A percentile compares a stretch with the other conserved stretches of the same genome.
Conservation (phyloP, 257 asterid genomes). For the Solanum medicagineum region DNA sequence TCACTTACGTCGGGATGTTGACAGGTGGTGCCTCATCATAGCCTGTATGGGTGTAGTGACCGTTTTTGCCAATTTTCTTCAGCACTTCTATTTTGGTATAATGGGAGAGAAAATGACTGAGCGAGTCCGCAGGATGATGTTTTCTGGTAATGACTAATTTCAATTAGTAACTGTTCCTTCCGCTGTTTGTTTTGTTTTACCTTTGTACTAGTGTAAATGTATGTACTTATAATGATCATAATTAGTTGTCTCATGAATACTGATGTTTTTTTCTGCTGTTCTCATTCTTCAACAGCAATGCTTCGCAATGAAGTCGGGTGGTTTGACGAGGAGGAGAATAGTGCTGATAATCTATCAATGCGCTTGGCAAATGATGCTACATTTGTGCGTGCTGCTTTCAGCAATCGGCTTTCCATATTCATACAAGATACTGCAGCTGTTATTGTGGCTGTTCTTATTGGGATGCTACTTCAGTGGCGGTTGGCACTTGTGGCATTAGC, state of each 20-base stretch:
- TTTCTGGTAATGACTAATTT: constrained; percentile 55
- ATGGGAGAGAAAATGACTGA: constrained; percentile 99
- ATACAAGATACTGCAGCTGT: constrained; percentile 97
- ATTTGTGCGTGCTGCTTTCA: constrained; percentile 98
- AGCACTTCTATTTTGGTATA: constrained; percentile 97
- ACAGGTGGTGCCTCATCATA: constrained; percentile 87
- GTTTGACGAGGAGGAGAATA: constrained; percentile 97
- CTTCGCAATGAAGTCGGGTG: constrained; percentile 99
- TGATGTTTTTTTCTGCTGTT: neutral
- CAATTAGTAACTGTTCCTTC: neutral
- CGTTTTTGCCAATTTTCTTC: constrained; percentile 87
- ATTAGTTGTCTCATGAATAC: neutral
- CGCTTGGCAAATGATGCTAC: constrained; percentile 99
- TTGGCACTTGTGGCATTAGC: constrained; percentile 97
- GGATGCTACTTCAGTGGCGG: constrained; percentile 91
- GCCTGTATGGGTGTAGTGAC: constrained; percentile 97
- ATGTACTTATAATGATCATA: neutral
- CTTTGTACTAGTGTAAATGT: neutral
- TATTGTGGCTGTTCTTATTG: constrained; percentile 85
- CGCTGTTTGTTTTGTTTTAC: neutral
- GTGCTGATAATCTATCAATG: constrained; percentile 98
- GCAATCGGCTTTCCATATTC: constrained; percentile 93
- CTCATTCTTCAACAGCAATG: constrained; percentile 54
- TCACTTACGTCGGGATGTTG: constrained; percentile 51
- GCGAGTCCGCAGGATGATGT: constrained; percentile 99